phyloP scores from a whole-genome alignment of 768 basidiomycete genomes.

The Dentipellis sp. region DNA sequence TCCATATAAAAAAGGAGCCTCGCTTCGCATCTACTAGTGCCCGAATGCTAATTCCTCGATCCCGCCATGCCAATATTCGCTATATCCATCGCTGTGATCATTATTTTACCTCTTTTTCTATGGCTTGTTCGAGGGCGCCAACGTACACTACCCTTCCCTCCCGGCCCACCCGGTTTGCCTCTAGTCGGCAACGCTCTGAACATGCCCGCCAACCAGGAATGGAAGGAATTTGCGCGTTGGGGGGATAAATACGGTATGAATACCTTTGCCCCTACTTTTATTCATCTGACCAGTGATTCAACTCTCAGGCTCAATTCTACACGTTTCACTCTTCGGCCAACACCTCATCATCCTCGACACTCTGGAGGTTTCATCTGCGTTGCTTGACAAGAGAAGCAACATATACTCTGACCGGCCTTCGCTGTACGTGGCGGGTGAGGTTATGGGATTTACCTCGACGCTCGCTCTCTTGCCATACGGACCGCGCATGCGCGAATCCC shows the following conservation, averaged over 20 bases:
- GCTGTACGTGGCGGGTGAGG: constrained; percentile 2
- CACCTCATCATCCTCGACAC: constrained; percentile 12
- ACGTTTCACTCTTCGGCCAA: constrained; percentile 4
- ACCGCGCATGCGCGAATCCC: background rate
- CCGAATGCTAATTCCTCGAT: no score
- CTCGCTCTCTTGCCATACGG: constrained; percentile 5
- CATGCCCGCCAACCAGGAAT: background rate
- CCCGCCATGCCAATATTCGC: no score
- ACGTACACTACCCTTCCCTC: background rate
- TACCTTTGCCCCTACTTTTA: background rate
- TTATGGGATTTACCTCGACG: background rate
- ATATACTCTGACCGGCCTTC: constrained; percentile 14
- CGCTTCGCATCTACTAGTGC: no score
- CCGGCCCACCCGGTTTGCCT: background rate
- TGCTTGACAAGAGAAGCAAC: constrained; percentile 13
- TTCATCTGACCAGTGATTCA: background rate
- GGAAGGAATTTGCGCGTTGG: background rate
- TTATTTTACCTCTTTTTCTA: no score
- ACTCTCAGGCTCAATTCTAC: constrained; percentile 3
- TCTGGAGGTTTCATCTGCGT: constrained; percentile 9
- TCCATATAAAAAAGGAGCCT: no score
- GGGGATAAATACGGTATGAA: background rate
- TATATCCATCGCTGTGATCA: no score
- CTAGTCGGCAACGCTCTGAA: background rate
- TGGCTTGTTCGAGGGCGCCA: no score